phyloP scores from a whole-genome alignment of 1,284 basidiomycete genomes.

The Ustilago hordei region DNA sequence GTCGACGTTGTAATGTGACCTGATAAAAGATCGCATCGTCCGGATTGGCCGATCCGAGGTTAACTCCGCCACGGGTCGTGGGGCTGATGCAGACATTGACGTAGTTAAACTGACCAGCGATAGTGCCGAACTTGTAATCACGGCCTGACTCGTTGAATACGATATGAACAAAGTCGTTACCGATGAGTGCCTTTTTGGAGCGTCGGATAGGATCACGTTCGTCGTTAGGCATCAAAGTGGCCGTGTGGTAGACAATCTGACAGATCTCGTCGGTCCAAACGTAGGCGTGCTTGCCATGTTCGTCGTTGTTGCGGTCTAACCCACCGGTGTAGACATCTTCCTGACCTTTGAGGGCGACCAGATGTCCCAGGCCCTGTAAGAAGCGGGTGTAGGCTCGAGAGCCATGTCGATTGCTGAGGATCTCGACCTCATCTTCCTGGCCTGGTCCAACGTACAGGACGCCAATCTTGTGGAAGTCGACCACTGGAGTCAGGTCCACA shows the following conservation, averaged over 20 bases:
- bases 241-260: slow-evolving; percentile 93
- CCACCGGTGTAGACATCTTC: slow-evolving; percentile 92
- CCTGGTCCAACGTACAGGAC: slow-evolving; percentile 95
- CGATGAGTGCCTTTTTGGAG: slow-evolving; percentile 67
- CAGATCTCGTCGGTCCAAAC: slow-evolving; percentile 99
- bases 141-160: slow-evolving; percentile 83
- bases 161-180: slow-evolving; percentile 74
- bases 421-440: slow-evolving; percentile 85
- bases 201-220: slow-evolving; percentile 54
- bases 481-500: slow-evolving; percentile 89
- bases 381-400: slow-evolving; percentile 95
- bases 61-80: slow-evolving; percentile 57
- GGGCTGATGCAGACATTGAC: slow-evolving; percentile 89
- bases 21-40: slow-evolving; percentile 65
- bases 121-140: slow-evolving; percentile 87
- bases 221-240: slow-evolving; percentile 91
- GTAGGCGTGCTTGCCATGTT: slow-evolving; percentile 75
- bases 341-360: slow-evolving; percentile 86
- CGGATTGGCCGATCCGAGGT: slow-evolving; percentile 62
- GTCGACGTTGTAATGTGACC: slow-evolving; percentile 64
- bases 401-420: slow-evolving; percentile 89
- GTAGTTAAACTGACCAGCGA: slow-evolving; percentile 93
- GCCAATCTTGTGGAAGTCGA: slow-evolving; percentile 97
- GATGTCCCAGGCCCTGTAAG: slow-evolving; percentile 85
- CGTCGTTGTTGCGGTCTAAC: slow-evolving; percentile 87